These are phyloP conservation scores for Protomyces lactucae-debilis DNA, from an alignment of 1,139 yeast genomes.

Conservation along the genomic window DNA sequence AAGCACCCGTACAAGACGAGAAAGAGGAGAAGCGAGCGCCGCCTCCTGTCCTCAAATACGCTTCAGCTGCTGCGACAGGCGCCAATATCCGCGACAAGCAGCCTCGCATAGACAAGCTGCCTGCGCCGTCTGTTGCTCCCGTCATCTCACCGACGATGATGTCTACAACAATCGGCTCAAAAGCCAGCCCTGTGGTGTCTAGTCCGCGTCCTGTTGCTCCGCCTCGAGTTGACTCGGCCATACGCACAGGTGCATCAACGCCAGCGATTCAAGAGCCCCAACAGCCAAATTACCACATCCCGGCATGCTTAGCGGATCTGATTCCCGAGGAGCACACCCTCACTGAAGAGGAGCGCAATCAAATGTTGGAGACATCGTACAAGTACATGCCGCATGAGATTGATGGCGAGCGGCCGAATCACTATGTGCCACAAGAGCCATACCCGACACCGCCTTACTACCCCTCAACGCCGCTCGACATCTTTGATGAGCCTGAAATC, in stretches of 20 bases:
- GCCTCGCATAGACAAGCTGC: conserved; percentile 23
- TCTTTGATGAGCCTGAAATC: conserved; percentile 44
- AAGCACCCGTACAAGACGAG: neutral
- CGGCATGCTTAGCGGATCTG: conserved; percentile 11
- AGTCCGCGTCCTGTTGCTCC: neutral
- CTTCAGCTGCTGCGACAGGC: conserved; percentile 60
- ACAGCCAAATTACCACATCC: conserved; percentile 21
- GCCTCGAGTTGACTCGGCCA: neutral
- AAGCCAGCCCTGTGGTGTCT: neutral
- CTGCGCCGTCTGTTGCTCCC: conserved; percentile 19
- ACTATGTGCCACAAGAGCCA: conserved; percentile 74
- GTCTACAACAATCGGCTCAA: neutral
- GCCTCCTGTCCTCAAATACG: conserved; percentile 55
- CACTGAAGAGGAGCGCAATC: conserved; percentile 16
- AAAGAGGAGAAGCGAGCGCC: conserved; percentile 6
- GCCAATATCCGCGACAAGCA: conserved; percentile 40
- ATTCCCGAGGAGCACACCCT: conserved; percentile 14
- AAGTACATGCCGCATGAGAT: conserved; percentile 89
- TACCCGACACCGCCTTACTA: conserved; percentile 88
- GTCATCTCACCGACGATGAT: neutral
- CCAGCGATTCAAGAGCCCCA: neutral
- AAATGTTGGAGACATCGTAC: conserved; percentile 64
- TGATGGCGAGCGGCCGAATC: conserved; percentile 81
- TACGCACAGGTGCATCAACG: neutral
- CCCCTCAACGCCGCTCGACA: conserved; percentile 74